A percentile compares a stretch with the other conserved stretches of the same genome.
These are phyloP conservation scores for Aegilops umbellulata DNA, from an alignment of 176 grass and related monocot species.

Conservation along the genomic window DNA sequence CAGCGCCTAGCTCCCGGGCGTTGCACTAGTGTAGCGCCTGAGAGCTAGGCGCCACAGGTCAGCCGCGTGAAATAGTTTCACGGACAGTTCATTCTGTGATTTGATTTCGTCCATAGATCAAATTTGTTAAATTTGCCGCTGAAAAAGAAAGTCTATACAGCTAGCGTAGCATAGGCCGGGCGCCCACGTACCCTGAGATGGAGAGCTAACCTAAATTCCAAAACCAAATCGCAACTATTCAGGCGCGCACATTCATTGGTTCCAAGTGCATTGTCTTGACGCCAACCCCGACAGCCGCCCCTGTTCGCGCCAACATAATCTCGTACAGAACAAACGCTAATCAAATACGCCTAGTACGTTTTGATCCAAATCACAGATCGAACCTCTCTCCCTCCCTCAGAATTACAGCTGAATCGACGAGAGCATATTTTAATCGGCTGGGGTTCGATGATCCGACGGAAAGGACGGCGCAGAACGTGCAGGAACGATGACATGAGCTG, in stretches of 20 bases:
- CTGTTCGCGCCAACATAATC: conserved; percentile 4
- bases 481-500: no score
- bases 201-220: background rate
- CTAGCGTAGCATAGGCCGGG: background rate
- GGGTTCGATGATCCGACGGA: background rate
- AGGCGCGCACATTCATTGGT: conserved; percentile 30
- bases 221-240: background rate
- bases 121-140: no score
- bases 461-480: no score
- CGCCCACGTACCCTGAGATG: background rate
- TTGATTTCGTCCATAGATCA: no score
- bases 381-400: conserved; percentile 19
- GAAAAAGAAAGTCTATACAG: background rate
- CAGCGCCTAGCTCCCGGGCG: no score
- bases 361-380: background rate
- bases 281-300: conserved; percentile 22
- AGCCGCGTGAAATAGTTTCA: no score
- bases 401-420: background rate
- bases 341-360: background rate
- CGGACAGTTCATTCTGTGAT: no score
- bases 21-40: no score
- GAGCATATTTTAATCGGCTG: background rate
- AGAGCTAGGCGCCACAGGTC: no score
- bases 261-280: conserved; percentile 30
- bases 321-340: conserved; percentile 31